phyloP scores from a whole-genome alignment of 1,284 basidiomycete species.

The Abortiporus biennis region DNA sequence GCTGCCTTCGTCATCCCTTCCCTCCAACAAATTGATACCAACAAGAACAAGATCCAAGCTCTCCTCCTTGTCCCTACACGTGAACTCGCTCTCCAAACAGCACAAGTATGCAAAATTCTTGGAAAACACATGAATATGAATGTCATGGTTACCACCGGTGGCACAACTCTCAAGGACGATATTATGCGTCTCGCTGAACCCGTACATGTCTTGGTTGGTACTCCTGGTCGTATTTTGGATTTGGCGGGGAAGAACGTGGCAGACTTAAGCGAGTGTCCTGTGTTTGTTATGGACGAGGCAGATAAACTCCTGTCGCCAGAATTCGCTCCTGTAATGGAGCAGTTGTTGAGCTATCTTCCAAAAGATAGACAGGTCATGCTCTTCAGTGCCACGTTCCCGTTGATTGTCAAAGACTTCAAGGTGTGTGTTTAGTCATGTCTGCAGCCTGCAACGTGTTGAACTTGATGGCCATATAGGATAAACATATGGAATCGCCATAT shows the following conservation, averaged over 20 bases:
- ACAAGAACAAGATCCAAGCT: conserved; percentile 89
- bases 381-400: conserved; percentile 98
- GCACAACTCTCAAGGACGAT: conserved; percentile 97
- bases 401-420: conserved; percentile 99
- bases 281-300: conserved; percentile 99
- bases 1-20: conserved; percentile 98
- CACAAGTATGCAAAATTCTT: conserved; percentile 95
- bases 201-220: conserved; percentile 96
- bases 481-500: conserved; percentile 95
- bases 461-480: conserved; percentile 55
- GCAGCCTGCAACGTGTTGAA: background rate
- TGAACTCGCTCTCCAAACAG: conserved; percentile 93
- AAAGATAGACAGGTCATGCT: conserved; percentile 94
- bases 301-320: conserved; percentile 97
- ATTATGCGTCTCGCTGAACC: conserved; percentile 88
- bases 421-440: conserved; percentile 32
- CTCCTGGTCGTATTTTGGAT: conserved; percentile 95
- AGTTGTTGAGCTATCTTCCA: conserved; percentile 84
- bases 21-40: conserved; percentile 88
- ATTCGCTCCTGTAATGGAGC: conserved; percentile 98
- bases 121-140: conserved; percentile 95
- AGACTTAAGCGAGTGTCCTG: conserved; percentile 89
- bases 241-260: conserved; percentile 92
- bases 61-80: conserved; percentile 92
- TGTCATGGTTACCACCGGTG: conserved; percentile 99